phyloP scores from a whole-genome alignment of 345 rosid species.

The Conringia planisiliqua region DNA sequence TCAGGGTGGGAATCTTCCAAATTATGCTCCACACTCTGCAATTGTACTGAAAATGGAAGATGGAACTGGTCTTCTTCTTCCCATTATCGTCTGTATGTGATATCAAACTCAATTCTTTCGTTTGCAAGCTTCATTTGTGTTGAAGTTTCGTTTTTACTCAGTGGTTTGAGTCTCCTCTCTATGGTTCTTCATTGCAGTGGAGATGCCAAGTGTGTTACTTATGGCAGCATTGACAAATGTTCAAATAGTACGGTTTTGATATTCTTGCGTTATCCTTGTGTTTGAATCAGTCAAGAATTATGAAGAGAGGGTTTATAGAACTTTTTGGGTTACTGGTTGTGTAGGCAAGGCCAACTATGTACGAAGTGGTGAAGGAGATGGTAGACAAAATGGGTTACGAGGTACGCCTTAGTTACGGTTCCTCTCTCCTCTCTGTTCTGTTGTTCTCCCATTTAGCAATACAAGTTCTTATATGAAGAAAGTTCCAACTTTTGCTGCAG shows the following conservation, averaged over 20 bases:
- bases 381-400: slow-evolving; percentile 84
- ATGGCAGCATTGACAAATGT: slow-evolving; percentile 92
- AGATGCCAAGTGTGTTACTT: slow-evolving; percentile 91
- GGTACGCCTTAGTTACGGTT: slow-evolving; percentile 32
- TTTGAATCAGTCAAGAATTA: slow-evolving; percentile 9
- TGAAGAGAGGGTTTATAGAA: slow-evolving; percentile 7
- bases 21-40: slow-evolving; percentile 87
- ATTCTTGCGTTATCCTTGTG: neutral
- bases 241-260: slow-evolving; percentile 57
- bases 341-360: slow-evolving; percentile 92
- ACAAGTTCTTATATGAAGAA: neutral
- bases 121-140: neutral
- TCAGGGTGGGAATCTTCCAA: slow-evolving; percentile 73
- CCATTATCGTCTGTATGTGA: slow-evolving; percentile 86
- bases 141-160: neutral
- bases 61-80: slow-evolving; percentile 94
- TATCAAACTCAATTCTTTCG: neutral
- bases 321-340: slow-evolving; percentile 30
- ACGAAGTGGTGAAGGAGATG: slow-evolving; percentile 87
- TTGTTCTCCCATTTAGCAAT: neutral
- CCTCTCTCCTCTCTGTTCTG: neutral
- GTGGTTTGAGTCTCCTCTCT: neutral
- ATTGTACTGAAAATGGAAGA: slow-evolving; percentile 98
- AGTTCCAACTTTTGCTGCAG: slow-evolving; percentile 40
- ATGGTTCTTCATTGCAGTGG: slow-evolving; percentile 60